phyloP scores from a whole-genome alignment of 2,329 filamentous ascomycete genomes.

The Scedosporium aurantiacum region DNA sequence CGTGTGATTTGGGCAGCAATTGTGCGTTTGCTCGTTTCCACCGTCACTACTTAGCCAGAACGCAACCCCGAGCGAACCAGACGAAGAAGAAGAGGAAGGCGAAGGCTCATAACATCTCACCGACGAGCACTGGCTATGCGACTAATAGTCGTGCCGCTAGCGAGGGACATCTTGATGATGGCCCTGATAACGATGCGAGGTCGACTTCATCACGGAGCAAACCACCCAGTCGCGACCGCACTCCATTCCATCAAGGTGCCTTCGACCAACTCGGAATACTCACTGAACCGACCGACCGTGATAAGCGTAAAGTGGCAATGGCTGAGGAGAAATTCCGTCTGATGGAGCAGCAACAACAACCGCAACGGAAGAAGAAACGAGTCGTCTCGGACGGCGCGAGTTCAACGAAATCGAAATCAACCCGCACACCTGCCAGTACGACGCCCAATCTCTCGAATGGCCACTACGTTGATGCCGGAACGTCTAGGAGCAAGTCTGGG shows the following conservation, averaged over 20 bases:
- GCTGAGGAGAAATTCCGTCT: slow-evolving; percentile 52
- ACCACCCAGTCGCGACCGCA: slow-evolving; percentile 54
- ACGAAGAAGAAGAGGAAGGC: slow-evolving; percentile 41
- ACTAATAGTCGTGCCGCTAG: slow-evolving; percentile 54
- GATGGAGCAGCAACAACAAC: slow-evolving; percentile 45
- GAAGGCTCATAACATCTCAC: slow-evolving; percentile 45
- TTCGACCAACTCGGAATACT: slow-evolving; percentile 49
- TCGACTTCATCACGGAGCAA: slow-evolving; percentile 49
- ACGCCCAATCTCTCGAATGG: slow-evolving; percentile 20
- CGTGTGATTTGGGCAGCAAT: slow-evolving; percentile 53
- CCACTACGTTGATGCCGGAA: slow-evolving; percentile 41
- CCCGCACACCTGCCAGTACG: slow-evolving; percentile 14
- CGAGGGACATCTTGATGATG: slow-evolving; percentile 47
- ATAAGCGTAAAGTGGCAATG: slow-evolving; percentile 57
- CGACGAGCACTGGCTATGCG: slow-evolving; percentile 50
- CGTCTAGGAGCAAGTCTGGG: slow-evolving; percentile 40
- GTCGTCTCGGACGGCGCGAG: slow-evolving; percentile 42
- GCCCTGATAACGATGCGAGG: slow-evolving; percentile 38
- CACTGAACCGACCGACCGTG: slow-evolving; percentile 53
- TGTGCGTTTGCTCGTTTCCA: slow-evolving; percentile 56
- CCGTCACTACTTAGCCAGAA: slow-evolving; percentile 40
- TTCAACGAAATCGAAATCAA: slow-evolving; percentile 28
- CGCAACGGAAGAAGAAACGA: slow-evolving; percentile 49
- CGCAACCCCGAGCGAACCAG: slow-evolving; percentile 25
- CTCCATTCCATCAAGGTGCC: slow-evolving; percentile 48